These are phyloP conservation scores for Starmerella roubikii DNA, from an alignment of 805 yeast species.

Conservation along the genomic window DNA sequence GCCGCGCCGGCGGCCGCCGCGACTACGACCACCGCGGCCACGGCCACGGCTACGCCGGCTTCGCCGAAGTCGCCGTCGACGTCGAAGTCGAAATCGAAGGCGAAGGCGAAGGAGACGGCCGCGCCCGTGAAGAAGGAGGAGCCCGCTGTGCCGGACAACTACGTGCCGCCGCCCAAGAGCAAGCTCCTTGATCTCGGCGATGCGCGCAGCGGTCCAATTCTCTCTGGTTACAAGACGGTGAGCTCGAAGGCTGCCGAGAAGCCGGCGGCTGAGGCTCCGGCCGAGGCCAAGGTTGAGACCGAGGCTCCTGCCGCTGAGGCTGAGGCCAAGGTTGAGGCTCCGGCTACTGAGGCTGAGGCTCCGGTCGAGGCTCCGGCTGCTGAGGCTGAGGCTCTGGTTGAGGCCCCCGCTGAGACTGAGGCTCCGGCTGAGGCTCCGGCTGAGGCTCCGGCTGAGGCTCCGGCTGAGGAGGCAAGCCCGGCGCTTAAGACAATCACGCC, in stretches of 20 bases:
- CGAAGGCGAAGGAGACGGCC: conserved; percentile 2
- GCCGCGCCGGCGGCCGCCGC: conserved; percentile 10
- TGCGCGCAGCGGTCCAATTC: conserved; percentile 12
- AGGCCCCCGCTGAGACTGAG: background rate
- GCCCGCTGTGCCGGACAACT: conserved; percentile 28
- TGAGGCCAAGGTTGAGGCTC: conserved; percentile 30
- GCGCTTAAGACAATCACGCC: too few species aligned
- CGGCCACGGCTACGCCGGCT: conserved; percentile 3
- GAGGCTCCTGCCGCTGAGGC: conserved; percentile 43
- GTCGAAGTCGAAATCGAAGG: background rate
- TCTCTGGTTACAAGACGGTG: conserved; percentile 11
- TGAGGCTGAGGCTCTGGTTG: background rate
- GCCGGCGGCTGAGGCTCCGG: background rate
- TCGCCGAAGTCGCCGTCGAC: conserved; percentile 1
- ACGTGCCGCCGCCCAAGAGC: conserved; percentile 43
- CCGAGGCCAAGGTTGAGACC: background rate
- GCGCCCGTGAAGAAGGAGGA: conserved; percentile 5
- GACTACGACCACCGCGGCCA: conserved; percentile 8
- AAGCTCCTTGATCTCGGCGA: conserved; percentile 23
- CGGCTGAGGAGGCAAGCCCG: conserved; percentile 2
- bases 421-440: background rate
- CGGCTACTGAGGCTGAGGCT: background rate
- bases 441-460: background rate
- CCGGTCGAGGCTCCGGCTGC: conserved; percentile 2
- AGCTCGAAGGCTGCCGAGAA: conserved; percentile 3